Evolutionary conservation across 306 rosid genomes (phyloP).

Genomic region (Delonix regia): DNA sequence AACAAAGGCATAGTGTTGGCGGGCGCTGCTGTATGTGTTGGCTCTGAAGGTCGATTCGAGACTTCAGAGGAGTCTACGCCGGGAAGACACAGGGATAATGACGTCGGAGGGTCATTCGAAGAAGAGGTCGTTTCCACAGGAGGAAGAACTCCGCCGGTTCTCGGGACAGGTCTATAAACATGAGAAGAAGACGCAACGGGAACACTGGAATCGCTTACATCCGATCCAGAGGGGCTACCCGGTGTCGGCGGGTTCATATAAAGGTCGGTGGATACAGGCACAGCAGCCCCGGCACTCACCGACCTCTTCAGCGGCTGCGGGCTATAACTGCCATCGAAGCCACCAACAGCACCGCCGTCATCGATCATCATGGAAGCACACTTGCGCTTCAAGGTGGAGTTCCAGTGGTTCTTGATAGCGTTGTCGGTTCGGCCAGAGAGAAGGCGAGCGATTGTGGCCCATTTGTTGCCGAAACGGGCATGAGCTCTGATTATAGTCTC

Average conservation of each 20-base stretch:
- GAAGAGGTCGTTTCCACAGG: slow-evolving; percentile 68
- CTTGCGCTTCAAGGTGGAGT: slow-evolving; percentile 91
- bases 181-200: slow-evolving; percentile 52
- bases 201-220: slow-evolving; percentile 81
- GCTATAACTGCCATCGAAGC: slow-evolving; percentile 26
- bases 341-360: neutral
- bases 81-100: slow-evolving; percentile 76
- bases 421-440: slow-evolving; percentile 90
- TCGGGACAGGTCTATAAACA: slow-evolving; percentile 71
- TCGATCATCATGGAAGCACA: slow-evolving; percentile 51
- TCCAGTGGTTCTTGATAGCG: slow-evolving; percentile 99
- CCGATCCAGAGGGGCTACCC: slow-evolving; percentile 87
- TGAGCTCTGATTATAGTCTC: slow-evolving; percentile 89
- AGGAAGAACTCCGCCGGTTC: slow-evolving; percentile 67
- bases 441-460: slow-evolving; percentile 97
- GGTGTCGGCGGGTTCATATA: slow-evolving; percentile 61
- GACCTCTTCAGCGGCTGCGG: slow-evolving; percentile 72
- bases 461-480: slow-evolving; percentile 91
- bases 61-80: slow-evolving; percentile 66
- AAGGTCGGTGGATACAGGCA: slow-evolving; percentile 65
- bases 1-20: slow-evolving; percentile 36
- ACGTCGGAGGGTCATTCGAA: slow-evolving; percentile 76
- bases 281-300: slow-evolving; percentile 73
- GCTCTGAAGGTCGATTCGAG: slow-evolving; percentile 42
- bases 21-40: neutral